Evolutionary conservation across 2,329 filamentous ascomycete species (phyloP).

Genomic region (Sporothrix curviconia): DNA sequence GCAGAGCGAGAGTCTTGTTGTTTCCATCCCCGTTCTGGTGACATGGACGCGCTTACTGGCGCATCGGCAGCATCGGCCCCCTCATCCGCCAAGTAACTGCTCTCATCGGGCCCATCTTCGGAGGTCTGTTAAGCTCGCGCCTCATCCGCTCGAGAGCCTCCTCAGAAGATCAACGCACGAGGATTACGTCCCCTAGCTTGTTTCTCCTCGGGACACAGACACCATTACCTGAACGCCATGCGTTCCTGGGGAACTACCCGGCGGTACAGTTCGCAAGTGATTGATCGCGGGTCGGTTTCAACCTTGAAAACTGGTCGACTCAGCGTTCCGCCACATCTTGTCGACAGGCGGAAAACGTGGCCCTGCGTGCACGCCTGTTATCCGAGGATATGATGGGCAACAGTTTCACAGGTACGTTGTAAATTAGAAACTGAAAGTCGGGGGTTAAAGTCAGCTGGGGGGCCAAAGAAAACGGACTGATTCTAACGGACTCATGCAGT

Average conservation of each 20-base stretch:
- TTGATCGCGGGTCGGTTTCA: slow-evolving; percentile 81
- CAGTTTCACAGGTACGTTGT: slow-evolving; percentile 56
- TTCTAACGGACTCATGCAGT: background rate
- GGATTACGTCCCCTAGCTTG: slow-evolving; percentile 69
- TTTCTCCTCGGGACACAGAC: slow-evolving; percentile 88
- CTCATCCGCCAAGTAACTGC: slow-evolving; percentile 55
- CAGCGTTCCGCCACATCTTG: slow-evolving; percentile 85
- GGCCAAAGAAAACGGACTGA: background rate
- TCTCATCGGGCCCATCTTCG: slow-evolving; percentile 68
- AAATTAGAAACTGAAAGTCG: background rate
- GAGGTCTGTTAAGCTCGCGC: slow-evolving; percentile 76
- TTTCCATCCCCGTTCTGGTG: slow-evolving; percentile 88
- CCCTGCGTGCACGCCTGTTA: no score
- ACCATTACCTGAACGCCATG: slow-evolving; percentile 88
- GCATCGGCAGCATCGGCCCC: slow-evolving; percentile 59
- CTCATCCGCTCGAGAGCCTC: slow-evolving; percentile 78
- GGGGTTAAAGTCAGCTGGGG: no score
- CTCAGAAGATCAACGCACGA: slow-evolving; percentile 74
- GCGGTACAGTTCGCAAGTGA: slow-evolving; percentile 78
- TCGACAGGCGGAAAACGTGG: slow-evolving; percentile 66
- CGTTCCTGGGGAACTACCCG: slow-evolving; percentile 94
- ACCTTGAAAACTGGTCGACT: slow-evolving; percentile 71
- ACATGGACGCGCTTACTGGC: slow-evolving; percentile 80
- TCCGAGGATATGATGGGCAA: no score
- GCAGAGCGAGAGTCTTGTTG: slow-evolving; percentile 77